Evolutionary conservation across 2,329 filamentous ascomycete genomes (phyloP).

Genomic region (Lachnellula suecica): DNA sequence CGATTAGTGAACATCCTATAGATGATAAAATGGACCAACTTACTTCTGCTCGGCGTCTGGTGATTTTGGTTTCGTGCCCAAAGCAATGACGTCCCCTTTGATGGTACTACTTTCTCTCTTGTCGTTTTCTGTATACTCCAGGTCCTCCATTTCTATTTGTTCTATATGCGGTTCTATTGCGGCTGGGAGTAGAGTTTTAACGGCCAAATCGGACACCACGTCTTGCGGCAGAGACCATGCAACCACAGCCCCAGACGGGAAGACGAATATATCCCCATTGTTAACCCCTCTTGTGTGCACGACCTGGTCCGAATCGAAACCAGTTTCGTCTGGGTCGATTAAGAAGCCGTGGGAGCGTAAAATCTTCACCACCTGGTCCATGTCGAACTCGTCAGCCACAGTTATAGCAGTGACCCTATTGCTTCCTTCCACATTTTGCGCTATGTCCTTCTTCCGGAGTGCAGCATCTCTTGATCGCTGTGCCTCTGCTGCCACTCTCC

Average conservation of each 20-base stretch:
- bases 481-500: constrained; percentile 83
- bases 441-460: constrained; percentile 17
- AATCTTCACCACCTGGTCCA: constrained; percentile 58
- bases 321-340: constrained; percentile 60
- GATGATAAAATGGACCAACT: not conserved
- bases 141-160: constrained; percentile 79
- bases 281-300: constrained; percentile 61
- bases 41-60: constrained; percentile 39
- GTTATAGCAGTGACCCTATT: constrained; percentile 56
- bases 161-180: constrained; percentile 72
- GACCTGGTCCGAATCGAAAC: constrained; percentile 61
- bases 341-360: constrained; percentile 58
- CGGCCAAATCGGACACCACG: constrained; percentile 67
- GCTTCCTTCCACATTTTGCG: constrained; percentile 36
- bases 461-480: constrained; percentile 56
- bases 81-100: constrained; percentile 82
- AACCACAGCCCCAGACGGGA: constrained; percentile 90
- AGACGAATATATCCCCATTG: constrained; percentile 89
- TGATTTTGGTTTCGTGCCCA: constrained; percentile 70
- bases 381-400: constrained; percentile 63
- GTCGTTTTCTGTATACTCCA: constrained; percentile 81
- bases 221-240: constrained; percentile 84
- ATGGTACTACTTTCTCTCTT: constrained; percentile 73
- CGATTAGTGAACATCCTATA: not conserved
- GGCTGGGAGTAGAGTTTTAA: constrained; percentile 71